These are phyloP conservation scores for Tagetes patula DNA, from an alignment of 129 eudicot species.

Conservation along the genomic window DNA sequence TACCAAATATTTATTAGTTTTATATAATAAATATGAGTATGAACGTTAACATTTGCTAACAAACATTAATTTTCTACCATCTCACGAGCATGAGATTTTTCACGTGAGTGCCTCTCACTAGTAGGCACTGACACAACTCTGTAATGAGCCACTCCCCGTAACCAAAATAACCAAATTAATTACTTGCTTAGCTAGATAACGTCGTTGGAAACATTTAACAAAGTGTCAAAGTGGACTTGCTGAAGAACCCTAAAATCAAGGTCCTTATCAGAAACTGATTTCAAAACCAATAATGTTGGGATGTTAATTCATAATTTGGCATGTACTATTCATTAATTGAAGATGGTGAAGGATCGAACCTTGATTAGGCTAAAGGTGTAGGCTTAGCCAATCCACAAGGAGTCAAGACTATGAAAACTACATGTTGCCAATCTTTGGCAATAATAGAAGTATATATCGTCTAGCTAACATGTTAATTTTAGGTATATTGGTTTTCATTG, in stretches of 20 bases:
- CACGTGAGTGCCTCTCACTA: no score
- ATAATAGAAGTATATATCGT: background rate
- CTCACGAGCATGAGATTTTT: no score
- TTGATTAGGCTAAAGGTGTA: background rate
- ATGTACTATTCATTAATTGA: background rate
- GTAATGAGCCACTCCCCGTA: no score
- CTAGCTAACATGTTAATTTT: no score
- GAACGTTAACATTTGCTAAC: no score
- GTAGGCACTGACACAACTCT: no score
- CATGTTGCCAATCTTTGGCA: background rate
- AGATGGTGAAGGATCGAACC: background rate
- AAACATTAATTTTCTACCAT: no score
- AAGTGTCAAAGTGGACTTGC: background rate
- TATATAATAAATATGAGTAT: no score
- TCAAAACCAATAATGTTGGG: background rate
- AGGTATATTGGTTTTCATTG: no score
- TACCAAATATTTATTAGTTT: no score
- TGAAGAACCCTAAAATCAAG: background rate
- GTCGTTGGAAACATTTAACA: background rate
- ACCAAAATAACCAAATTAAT: no score
- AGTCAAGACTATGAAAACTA: background rate
- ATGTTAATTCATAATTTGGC: background rate
- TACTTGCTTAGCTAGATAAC: no score
- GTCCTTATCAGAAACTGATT: background rate
- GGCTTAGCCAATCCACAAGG: background rate